Conservation (phyloP, 2,329 filamentous ascomycete species). For the Paecilomyces formosus region DNA sequence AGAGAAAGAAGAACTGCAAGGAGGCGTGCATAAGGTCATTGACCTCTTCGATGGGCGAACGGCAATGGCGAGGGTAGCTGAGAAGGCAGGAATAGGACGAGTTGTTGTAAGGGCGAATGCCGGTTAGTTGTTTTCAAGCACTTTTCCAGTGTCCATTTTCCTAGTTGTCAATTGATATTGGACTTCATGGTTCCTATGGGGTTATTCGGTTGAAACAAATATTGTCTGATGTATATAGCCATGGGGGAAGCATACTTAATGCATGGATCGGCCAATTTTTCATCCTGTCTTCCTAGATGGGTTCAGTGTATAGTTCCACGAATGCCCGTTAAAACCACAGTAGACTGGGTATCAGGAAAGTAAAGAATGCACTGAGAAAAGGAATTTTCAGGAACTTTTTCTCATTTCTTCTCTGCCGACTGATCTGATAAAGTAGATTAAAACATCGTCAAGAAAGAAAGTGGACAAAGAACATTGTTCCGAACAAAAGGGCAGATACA, state of each 20-base stretch:
- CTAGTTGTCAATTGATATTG: background rate
- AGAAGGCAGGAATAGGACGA: conserved; percentile 8
- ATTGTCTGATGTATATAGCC: background rate
- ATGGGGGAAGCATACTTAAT: too few species aligned
- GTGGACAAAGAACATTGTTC: background rate
- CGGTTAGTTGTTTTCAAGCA: background rate
- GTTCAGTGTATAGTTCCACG: background rate
- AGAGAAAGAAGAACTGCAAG: conserved; percentile 24
- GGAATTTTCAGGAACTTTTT: conserved; percentile 1
- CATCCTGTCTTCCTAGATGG: too few species aligned
- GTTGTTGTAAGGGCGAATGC: conserved; percentile 7
- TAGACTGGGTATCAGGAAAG: conserved; percentile 5
- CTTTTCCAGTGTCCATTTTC: background rate
- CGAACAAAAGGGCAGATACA: conserved; percentile 1
- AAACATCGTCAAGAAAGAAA: conserved; percentile 2
- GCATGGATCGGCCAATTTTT: too few species aligned
- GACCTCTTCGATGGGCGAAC: conserved; percentile 27
- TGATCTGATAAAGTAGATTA: conserved; percentile 1
- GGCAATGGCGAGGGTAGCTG: conserved; percentile 17
- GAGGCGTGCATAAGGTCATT: conserved; percentile 24
- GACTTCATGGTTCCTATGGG: background rate
- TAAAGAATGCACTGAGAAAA: conserved; percentile 1
- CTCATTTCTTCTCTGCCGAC: background rate
- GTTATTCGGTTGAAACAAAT: background rate
- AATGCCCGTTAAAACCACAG: background rate